Conservation (phyloP, 176 grass and related monocot species). For the Guadua angustifolia region DNA sequence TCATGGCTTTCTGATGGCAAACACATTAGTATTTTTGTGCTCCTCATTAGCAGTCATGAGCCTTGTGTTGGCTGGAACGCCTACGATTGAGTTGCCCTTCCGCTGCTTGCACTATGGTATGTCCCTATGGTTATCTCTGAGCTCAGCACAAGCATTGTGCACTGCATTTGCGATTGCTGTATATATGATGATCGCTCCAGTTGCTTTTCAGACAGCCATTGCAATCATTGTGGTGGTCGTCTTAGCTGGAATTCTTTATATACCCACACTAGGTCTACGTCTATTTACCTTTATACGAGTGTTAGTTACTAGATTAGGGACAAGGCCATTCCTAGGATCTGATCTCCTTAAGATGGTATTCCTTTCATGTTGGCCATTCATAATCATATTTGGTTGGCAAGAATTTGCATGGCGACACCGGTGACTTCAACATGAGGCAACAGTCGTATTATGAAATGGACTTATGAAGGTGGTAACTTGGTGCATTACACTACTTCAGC, state of each 20-base stretch:
- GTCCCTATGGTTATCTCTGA: slow-evolving; percentile 41
- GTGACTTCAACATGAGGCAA: neutral
- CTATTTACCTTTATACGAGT: slow-evolving; percentile 7
- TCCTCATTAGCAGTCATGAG: slow-evolving; percentile 28
- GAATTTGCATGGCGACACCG: slow-evolving; percentile 4
- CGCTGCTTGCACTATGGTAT: slow-evolving; percentile 40
- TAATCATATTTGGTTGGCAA: slow-evolving; percentile 46
- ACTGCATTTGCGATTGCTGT: slow-evolving; percentile 37
- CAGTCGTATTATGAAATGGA: neutral
- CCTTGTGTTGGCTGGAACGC: slow-evolving; percentile 39
- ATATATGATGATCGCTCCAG: slow-evolving; percentile 38
- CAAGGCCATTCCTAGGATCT: slow-evolving; percentile 34
- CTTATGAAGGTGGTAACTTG: no score
- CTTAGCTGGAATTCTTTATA: neutral
- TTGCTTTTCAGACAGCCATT: slow-evolving; percentile 25
- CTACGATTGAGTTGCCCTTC: slow-evolving; percentile 37
- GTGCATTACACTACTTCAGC: no score
- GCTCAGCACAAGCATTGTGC: slow-evolving; percentile 2
- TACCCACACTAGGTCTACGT: neutral
- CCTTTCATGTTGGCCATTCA: slow-evolving; percentile 31
- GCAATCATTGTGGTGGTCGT: slow-evolving; percentile 36
- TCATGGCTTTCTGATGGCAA: slow-evolving; percentile 40
- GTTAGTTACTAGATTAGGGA: slow-evolving; percentile 23
- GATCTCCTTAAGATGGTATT: slow-evolving; percentile 26
- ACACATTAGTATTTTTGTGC: slow-evolving; percentile 35